Evolutionary conservation across 2,329 filamentous ascomycete genomes (phyloP).

Genomic region (Fusarium virguliforme): DNA sequence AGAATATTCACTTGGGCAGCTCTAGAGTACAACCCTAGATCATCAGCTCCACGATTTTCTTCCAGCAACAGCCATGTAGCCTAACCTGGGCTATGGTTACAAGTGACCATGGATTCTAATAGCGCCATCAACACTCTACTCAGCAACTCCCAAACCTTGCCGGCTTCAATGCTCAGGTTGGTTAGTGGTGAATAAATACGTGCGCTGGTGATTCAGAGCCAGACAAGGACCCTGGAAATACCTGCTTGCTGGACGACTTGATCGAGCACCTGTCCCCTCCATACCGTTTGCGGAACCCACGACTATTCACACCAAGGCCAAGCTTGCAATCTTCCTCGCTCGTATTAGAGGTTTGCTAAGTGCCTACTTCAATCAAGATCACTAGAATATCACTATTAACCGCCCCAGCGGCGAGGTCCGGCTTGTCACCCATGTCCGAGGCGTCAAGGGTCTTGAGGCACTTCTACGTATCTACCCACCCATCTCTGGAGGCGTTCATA

Average conservation of each 20-base stretch:
- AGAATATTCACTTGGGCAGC: constrained; percentile 85
- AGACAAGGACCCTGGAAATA: constrained; percentile 67
- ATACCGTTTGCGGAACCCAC: constrained; percentile 58
- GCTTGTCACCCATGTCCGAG: constrained; percentile 82
- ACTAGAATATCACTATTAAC: constrained; percentile 73
- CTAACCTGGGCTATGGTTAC: neutral
- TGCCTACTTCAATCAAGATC: constrained; percentile 77
- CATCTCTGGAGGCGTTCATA: constrained; percentile 82
- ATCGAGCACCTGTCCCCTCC: constrained; percentile 63
- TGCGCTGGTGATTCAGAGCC: constrained; percentile 50
- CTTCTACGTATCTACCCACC: constrained; percentile 73
- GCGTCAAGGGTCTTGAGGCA: constrained; percentile 72
- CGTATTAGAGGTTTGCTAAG: constrained; percentile 87
- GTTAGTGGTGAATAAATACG: constrained; percentile 47
- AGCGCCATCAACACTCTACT: constrained; percentile 54
- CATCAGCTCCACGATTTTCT: constrained; percentile 82
- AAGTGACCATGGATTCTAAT: constrained; percentile 44
- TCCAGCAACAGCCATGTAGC: constrained; percentile 87
- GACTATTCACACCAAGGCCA: constrained; percentile 49
- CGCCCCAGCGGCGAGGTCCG: constrained; percentile 47
- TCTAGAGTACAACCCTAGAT: constrained; percentile 78
- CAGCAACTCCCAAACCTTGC: constrained; percentile 48
- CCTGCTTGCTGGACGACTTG: constrained; percentile 68
- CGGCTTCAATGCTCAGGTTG: constrained; percentile 53
- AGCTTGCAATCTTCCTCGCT: constrained; percentile 81